These are phyloP conservation scores for Babesia bigemina DNA, from an alignment of 169 alveolate genomes.

Conservation along the genomic window DNA sequence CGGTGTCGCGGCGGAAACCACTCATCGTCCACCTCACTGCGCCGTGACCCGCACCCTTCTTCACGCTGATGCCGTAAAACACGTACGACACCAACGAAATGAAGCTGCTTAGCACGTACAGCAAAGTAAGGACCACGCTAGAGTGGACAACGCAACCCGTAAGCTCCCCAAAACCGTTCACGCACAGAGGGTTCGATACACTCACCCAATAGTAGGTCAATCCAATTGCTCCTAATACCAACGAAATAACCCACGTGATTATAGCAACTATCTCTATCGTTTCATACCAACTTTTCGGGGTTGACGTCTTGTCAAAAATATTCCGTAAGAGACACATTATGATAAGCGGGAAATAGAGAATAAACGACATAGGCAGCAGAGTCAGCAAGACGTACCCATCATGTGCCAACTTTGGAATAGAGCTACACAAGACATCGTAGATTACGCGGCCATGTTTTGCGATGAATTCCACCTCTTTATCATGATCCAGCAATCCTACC, in stretches of 20 bases:
- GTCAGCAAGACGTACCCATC: conserved; percentile 12
- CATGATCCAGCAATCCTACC: not conserved
- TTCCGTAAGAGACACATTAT: not conserved
- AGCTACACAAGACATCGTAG: conserved; percentile 31
- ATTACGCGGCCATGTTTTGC: conserved; percentile 19
- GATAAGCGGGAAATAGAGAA: not conserved
- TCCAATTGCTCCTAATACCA: conserved; percentile 13
- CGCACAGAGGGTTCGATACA: conserved; percentile 21
- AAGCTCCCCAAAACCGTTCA: conserved; percentile 32
- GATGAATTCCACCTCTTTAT: not conserved
- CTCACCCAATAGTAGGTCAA: conserved; percentile 12
- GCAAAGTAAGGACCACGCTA: conserved; percentile 3
- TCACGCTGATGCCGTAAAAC: conserved; percentile 9
- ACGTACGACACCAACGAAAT: conserved; percentile 26
- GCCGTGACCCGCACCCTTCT: not conserved
- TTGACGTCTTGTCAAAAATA: no score
- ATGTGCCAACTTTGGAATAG: not conserved
- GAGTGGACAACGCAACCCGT: conserved; percentile 7
- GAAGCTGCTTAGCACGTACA: conserved; percentile 2
- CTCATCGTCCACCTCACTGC: not conserved
- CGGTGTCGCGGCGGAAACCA: no score
- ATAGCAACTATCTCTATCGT: not conserved
- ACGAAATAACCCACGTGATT: conserved; percentile 32
- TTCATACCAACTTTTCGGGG: no score
- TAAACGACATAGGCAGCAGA: conserved; percentile 12